Evolutionary conservation across 2,329 filamentous ascomycete species (phyloP), one percentile per base, ranked within the genome.

Genomic region (Geosmithia flava): DNA sequence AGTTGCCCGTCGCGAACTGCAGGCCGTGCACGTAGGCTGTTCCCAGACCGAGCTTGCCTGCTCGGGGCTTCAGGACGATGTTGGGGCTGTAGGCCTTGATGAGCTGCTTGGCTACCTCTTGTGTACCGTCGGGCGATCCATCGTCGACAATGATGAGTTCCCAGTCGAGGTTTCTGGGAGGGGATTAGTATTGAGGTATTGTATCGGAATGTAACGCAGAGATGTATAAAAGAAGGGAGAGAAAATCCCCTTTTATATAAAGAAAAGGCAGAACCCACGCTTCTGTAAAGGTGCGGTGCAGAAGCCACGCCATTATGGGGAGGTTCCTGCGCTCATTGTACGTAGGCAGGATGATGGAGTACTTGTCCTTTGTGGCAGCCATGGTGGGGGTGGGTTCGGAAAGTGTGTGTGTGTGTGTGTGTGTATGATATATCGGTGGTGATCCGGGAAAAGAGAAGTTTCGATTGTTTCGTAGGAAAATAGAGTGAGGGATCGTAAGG

Each of bases 291-390:
- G 84, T 96, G 66, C 83, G 84, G 71, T 95, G 87, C 56, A 98
- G 78, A 66, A 98, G 74, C 87, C 89, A 97, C 61, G 85, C 80
- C 63, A 97, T 88, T 65, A 98, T 93, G 60, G 93, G 93, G 56
- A 98, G 81, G 71, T 98, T 98, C 67, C 82, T 83, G 63, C 93
- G 87, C 78, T 98, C 93, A 68, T 98, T 97, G 80, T 95, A 98
- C 53, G 93, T 98, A 50, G 93, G 93, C 55, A 98, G 81, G 63
- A 98, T 91, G 63, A 98, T 84, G 56, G 91, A 95, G 78, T 96
- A 98, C 71, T 91, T 95, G 76, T 93, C 60, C 58, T 70, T 72
- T 47, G 58, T 56, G 47, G 68, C 62, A 49, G 74, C 71, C 75
- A 79, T 79, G 57, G 55, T 55, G 4, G 7, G 43, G 5, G n/a